Conservation (phyloP, 2,329 filamentous ascomycete genomes). For the Bipolaris zeicola region DNA sequence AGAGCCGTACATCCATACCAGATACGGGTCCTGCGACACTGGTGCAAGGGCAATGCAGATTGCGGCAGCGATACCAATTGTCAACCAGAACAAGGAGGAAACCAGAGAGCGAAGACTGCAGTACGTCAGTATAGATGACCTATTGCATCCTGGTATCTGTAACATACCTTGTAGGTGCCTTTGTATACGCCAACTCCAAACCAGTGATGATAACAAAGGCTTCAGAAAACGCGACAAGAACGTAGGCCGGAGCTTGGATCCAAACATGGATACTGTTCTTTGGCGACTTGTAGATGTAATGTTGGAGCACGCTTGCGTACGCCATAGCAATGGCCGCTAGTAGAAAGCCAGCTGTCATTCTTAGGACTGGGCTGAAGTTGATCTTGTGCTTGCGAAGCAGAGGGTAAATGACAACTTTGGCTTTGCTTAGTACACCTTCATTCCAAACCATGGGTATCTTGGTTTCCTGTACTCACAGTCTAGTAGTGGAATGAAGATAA, state of each 20-base stretch:
- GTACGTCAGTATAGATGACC: neutral
- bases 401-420: slow-evolving; percentile 20
- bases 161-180: slow-evolving; percentile 40
- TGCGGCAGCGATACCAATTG: slow-evolving; percentile 31
- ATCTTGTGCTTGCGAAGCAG: slow-evolving; percentile 26
- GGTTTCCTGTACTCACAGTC: slow-evolving; percentile 13
- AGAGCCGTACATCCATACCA: slow-evolving; percentile 28
- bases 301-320: slow-evolving; percentile 34
- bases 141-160: too few species aligned
- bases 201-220: slow-evolving; percentile 50
- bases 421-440: neutral
- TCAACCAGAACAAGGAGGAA: slow-evolving; percentile 41
- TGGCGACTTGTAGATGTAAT: slow-evolving; percentile 34
- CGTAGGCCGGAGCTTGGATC: slow-evolving; percentile 47
- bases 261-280: slow-evolving; percentile 48
- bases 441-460: neutral
- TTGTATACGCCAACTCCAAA: slow-evolving; percentile 49
- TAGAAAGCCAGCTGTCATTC: slow-evolving; percentile 31
- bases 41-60: slow-evolving; percentile 38
- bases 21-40: slow-evolving; percentile 32
- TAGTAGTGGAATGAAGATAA: slow-evolving; percentile 34
- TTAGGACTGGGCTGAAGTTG: slow-evolving; percentile 28
- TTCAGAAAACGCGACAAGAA: slow-evolving; percentile 48
- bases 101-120: slow-evolving; percentile 23
- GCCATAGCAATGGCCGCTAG: slow-evolving; percentile 27